phyloP scores from a whole-genome alignment of 805 yeast species.

The Suhomyces pyralidae region DNA sequence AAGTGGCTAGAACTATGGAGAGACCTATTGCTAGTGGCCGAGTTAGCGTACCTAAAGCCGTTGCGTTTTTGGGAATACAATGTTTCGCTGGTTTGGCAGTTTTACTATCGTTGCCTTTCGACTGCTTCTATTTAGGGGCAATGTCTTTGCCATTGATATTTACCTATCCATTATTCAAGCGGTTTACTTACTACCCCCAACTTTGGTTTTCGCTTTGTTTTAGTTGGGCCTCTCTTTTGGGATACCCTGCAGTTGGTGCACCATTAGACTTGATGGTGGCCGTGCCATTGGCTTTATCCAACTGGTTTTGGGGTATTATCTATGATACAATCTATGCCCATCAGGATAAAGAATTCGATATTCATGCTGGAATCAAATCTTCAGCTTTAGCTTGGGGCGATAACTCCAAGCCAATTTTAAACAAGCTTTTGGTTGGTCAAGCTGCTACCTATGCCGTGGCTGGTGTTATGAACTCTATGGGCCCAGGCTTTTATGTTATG shows the following conservation, averaged over 20 bases:
- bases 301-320: constrained; percentile 89
- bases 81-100: constrained; percentile 71
- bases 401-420: constrained; percentile 65
- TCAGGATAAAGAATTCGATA: constrained; percentile 88
- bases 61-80: constrained; percentile 68
- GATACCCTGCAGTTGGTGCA: constrained; percentile 94
- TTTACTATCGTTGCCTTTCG: constrained; percentile 67
- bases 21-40: constrained; percentile 93
- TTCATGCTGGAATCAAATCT: constrained; percentile 87
- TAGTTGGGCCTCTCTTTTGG: constrained; percentile 92
- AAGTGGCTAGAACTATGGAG: constrained; percentile 84
- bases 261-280: constrained; percentile 70
- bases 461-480: constrained; percentile 75
- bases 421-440: constrained; percentile 65
- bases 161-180: constrained; percentile 87
- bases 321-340: constrained; percentile 98
- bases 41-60: constrained; percentile 68
- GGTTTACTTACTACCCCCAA: constrained; percentile 96
- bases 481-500: constrained; percentile 77
- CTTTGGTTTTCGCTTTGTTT: constrained; percentile 75
- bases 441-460: constrained; percentile 59
- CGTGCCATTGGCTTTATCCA: constrained; percentile 71
- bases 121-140: constrained; percentile 82
- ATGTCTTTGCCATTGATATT: constrained; percentile 75
- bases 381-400: constrained; percentile 96